Evolutionary conservation across 2,329 filamentous ascomycete genomes (phyloP).

Genomic region (Colletotrichum gloeosporioides): DNA sequence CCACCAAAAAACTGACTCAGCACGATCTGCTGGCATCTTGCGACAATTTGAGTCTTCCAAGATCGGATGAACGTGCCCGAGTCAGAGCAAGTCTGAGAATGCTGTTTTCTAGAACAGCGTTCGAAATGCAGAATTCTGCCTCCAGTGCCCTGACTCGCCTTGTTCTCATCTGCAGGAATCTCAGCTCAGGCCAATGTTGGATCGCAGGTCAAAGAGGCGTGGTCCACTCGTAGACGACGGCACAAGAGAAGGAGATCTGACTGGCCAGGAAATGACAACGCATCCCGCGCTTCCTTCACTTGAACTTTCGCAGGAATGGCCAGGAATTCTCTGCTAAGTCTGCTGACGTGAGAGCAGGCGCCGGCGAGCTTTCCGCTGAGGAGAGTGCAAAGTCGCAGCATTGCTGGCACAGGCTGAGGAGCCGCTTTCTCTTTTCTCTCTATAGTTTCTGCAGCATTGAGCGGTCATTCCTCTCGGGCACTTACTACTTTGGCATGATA

Average conservation of each 20-base stretch:
- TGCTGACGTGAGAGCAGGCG: neutral
- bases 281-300: neutral
- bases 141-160: neutral
- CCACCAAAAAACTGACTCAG: conserved; percentile 6
- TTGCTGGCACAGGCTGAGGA: neutral
- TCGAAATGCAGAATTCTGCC: neutral
- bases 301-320: neutral
- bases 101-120: neutral
- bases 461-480: neutral
- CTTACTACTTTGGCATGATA: neutral
- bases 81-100: conserved; percentile 4
- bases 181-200: neutral
- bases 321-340: neutral
- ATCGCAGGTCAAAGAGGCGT: neutral
- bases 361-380: neutral
- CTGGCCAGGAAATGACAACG: neutral
- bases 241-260: neutral
- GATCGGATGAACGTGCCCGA: conserved; percentile 10
- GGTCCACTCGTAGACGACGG: neutral
- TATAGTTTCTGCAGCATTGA: neutral
- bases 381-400: neutral
- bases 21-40: neutral
- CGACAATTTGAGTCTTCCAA: neutral
- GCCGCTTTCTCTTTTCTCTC: neutral
- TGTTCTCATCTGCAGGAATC: neutral